These are phyloP conservation scores for Spencermartinsiella europaea DNA, from an alignment of 805 yeast genomes.

Conservation along the genomic window DNA sequence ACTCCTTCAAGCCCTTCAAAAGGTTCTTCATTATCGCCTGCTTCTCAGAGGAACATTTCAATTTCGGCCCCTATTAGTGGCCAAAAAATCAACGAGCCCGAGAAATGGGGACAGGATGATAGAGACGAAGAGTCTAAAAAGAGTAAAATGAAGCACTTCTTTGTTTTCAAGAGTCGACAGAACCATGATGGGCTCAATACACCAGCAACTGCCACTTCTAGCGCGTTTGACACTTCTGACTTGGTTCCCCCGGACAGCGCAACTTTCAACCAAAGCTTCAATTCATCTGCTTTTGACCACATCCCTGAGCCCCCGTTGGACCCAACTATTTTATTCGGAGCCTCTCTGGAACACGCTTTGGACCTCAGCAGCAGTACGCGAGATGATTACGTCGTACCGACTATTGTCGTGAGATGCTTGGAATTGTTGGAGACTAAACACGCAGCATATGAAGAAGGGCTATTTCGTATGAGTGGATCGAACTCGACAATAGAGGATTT, in stretches of 20 bases:
- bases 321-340: slow-evolving; percentile 50
- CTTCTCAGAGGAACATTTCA: slow-evolving; percentile 6
- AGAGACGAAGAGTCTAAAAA: slow-evolving; percentile 6
- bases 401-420: slow-evolving; percentile 70
- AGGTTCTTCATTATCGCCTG: neutral
- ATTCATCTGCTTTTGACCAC: neutral
- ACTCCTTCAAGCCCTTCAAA: slow-evolving; percentile 6
- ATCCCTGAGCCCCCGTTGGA: slow-evolving; percentile 1
- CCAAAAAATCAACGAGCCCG: slow-evolving; percentile 11
- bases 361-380: slow-evolving; percentile 45
- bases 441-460: slow-evolving; percentile 84
- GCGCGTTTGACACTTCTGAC: neutral
- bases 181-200: neutral
- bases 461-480: slow-evolving; percentile 87
- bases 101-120: slow-evolving; percentile 19
- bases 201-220: neutral
- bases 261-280: neutral
- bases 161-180: slow-evolving; percentile 9
- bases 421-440: slow-evolving; percentile 58
- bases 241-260: neutral
- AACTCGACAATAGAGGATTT: slow-evolving; percentile 66
- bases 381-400: slow-evolving; percentile 54
- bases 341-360: slow-evolving; percentile 50
- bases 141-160: slow-evolving; percentile 6
- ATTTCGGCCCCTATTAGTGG: slow-evolving; percentile 16